phyloP scores from a whole-genome alignment of 805 yeast species.

The Metschnikowia noctiluminum region DNA sequence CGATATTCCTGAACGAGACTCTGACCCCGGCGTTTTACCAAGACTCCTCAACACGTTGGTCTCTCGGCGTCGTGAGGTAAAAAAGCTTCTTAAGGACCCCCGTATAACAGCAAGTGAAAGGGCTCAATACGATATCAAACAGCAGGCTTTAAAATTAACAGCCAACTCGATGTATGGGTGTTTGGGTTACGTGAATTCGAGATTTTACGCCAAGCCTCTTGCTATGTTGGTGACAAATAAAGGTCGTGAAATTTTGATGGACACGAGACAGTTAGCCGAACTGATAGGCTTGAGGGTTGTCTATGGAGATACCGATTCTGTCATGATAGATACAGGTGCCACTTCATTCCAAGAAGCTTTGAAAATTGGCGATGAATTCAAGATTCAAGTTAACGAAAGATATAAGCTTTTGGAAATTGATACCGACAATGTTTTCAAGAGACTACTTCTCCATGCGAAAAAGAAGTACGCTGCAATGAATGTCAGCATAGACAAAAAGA shows the following conservation, averaged over 20 bases:
- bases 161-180: constrained; percentile 99
- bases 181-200: constrained; percentile 84
- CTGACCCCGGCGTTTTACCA: constrained; percentile 80
- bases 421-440: constrained; percentile 87
- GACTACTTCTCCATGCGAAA: constrained; percentile 84
- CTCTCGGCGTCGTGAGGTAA: constrained; percentile 88
- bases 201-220: constrained; percentile 93
- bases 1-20: constrained; percentile 55
- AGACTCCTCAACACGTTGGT: constrained; percentile 79
- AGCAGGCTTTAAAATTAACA: constrained; percentile 91
- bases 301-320: constrained; percentile 98
- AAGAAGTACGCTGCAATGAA: constrained; percentile 96
- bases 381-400: constrained; percentile 79
- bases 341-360: constrained; percentile 68
- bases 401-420: constrained; percentile 88
- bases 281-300: constrained; percentile 77
- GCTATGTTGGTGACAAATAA: constrained; percentile 94
- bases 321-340: constrained; percentile 92
- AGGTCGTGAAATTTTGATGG: constrained; percentile 93
- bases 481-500: constrained; percentile 46
- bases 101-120: constrained; percentile 58
- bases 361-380: constrained; percentile 81
- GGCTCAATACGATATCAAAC: constrained; percentile 90
- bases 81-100: constrained; percentile 75
- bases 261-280: constrained; percentile 91